phyloP scores from a whole-genome alignment of 1,139 yeast genomes.

The Hyphopichia khmerensis region DNA sequence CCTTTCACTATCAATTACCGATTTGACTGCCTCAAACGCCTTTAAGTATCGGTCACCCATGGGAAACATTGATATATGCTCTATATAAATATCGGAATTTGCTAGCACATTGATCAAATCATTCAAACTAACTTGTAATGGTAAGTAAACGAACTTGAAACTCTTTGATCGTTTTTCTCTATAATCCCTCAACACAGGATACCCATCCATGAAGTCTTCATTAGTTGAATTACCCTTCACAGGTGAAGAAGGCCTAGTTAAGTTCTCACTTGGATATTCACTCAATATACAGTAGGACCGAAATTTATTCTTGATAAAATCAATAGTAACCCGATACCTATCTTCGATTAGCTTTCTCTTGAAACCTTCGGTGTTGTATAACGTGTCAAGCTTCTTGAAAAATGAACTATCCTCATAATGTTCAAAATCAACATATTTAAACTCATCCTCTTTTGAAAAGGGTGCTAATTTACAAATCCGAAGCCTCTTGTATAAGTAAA shows the following conservation, averaged over 20 bases:
- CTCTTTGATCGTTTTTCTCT: conserved; percentile 19
- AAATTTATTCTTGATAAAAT: conserved; percentile 64
- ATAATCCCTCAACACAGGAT: conserved; percentile 28
- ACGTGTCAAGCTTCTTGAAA: conserved; percentile 43
- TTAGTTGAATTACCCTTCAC: conserved; percentile 12
- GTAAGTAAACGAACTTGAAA: conserved; percentile 46
- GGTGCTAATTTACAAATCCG: conserved; percentile 44
- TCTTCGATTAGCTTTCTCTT: conserved; percentile 43
- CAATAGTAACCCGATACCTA: conserved; percentile 61
- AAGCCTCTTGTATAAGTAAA: conserved; percentile 56
- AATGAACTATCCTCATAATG: conserved; percentile 6
- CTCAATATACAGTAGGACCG: conserved; percentile 57
- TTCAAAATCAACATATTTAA: conserved; percentile 16
- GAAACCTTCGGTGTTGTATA: conserved; percentile 51
- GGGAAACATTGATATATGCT: conserved; percentile 33
- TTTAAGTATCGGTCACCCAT: background rate
- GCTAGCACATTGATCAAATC: conserved; percentile 31
- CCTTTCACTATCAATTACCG: conserved; percentile 9
- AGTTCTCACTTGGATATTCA: conserved; percentile 36
- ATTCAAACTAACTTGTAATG: conserved; percentile 42
- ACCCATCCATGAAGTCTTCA: conserved; percentile 8
- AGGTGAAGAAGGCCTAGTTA: conserved; percentile 18
- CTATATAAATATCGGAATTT: conserved; percentile 46
- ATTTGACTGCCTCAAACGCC: background rate
- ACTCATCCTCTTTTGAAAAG: conserved; percentile 23